Conservation (phyloP, 73 alveolate species). For the Paramecium octaurelia region DNA sequence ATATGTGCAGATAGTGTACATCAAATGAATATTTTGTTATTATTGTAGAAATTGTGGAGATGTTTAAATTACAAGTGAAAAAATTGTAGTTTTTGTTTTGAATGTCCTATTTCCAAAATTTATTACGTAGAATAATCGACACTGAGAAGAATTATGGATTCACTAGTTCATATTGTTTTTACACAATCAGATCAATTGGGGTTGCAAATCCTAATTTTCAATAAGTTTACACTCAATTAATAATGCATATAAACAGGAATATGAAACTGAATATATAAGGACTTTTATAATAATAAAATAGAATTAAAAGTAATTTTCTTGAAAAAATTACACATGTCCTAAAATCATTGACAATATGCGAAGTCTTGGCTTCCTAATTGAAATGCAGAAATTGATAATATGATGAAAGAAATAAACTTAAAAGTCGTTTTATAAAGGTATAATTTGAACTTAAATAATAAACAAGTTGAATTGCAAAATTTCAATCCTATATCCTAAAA, state of each 20-base stretch:
- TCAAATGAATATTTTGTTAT: neutral
- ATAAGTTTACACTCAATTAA: neutral
- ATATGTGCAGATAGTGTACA: conserved; percentile 10
- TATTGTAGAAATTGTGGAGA: conserved; percentile 23
- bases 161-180: conserved; percentile 2
- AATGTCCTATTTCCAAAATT: conserved; percentile 18
- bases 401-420: neutral
- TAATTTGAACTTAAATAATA: neutral
- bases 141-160: neutral
- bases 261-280: neutral
- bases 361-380: neutral
- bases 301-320: neutral
- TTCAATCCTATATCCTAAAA: neutral
- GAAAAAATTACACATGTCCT: neutral
- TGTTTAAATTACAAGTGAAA: neutral
- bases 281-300: neutral
- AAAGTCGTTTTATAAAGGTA: neutral
- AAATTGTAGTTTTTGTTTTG: conserved; percentile 29
- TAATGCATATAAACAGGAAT: neutral
- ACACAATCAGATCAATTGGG: neutral
- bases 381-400: neutral
- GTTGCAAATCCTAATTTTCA: neutral
- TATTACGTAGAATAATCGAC: neutral
- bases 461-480: neutral
- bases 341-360: neutral